These are phyloP conservation scores for Actinidia chinensis DNA, from an alignment of 179 eudicot species.

Conservation along the genomic window DNA sequence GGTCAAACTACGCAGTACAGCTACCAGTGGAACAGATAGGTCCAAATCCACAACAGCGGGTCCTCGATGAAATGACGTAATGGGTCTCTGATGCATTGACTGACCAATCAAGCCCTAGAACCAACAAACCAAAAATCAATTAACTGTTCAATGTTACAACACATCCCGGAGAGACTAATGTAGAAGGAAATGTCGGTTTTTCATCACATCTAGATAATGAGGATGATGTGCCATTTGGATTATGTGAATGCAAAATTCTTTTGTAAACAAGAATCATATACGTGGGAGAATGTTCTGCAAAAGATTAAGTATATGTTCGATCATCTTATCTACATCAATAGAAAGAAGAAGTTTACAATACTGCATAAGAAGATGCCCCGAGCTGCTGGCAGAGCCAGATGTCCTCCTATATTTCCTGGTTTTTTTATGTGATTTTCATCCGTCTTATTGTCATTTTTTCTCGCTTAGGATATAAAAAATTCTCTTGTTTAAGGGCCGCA, in stretches of 20 bases:
- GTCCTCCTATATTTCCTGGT: conserved; percentile 85
- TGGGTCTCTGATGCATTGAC: conserved; percentile 46
- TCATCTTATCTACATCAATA: conserved; percentile 87
- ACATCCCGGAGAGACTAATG: conserved; percentile 61
- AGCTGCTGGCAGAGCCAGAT: conserved; percentile 57
- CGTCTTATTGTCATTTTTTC: neutral
- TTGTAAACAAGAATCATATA: conserved; percentile 88
- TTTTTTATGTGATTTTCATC: conserved; percentile 66
- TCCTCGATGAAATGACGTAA: conserved; percentile 34
- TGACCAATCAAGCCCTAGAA: conserved; percentile 69
- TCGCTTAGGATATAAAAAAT: too few relatives aligned
- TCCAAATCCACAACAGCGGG: conserved; percentile 43
- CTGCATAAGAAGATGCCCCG: conserved; percentile 77
- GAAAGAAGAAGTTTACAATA: conserved; percentile 79
- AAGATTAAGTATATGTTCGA: conserved; percentile 90
- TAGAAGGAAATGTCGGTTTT: conserved; percentile 74
- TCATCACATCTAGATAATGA: conserved; percentile 63
- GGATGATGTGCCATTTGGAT: conserved; percentile 59
- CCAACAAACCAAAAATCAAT: conserved; percentile 49
- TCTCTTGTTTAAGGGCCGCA: conserved; percentile 2
- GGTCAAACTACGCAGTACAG: conserved; percentile 40
- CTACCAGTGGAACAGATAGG: conserved; percentile 41
- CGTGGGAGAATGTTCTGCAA: conserved; percentile 96
- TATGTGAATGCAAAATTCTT: conserved; percentile 70
- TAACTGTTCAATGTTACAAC: conserved; percentile 70